phyloP scores from a whole-genome alignment of 305 asterid genomes.

The Fraxinus platypoda region DNA sequence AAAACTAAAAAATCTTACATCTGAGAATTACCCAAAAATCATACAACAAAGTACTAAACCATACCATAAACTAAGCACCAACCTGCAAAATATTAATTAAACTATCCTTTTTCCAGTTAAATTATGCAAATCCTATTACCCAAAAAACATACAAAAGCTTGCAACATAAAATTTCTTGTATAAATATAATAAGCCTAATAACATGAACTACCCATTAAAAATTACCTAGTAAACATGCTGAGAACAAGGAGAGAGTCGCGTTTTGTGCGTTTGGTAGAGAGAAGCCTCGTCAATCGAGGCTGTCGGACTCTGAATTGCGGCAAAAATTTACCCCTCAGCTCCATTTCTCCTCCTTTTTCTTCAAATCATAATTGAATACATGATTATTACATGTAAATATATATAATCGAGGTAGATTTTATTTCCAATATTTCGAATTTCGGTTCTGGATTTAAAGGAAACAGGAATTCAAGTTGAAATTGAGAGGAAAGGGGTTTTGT shows the following conservation, averaged over 20 bases:
- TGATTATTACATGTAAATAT: background rate
- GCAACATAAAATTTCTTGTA: background rate
- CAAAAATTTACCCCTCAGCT: slow-evolving; percentile 16
- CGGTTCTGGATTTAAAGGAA: background rate
- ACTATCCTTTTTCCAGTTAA: background rate
- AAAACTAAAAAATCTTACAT: background rate
- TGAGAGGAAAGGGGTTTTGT: background rate
- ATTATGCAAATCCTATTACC: background rate
- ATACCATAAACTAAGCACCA: background rate
- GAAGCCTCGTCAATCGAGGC: slow-evolving; percentile 30
- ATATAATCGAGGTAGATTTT: background rate
- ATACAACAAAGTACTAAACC: background rate
- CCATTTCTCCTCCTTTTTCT: slow-evolving; percentile 21
- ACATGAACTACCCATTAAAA: background rate
- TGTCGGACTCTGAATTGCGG: slow-evolving; percentile 41
- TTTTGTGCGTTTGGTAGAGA: slow-evolving; percentile 25
- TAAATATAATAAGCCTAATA: background rate
- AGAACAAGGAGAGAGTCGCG: slow-evolving; percentile 31
- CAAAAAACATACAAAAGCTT: background rate
- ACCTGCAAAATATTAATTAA: background rate
- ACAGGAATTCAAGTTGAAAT: background rate
- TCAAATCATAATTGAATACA: slow-evolving; percentile 13
- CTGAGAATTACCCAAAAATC: background rate
- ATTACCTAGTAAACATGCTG: slow-evolving; percentile 50
- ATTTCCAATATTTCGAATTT: background rate